phyloP scores from a whole-genome alignment of 2,329 filamentous ascomycete species.

The Cercospora zeae-maydis region DNA sequence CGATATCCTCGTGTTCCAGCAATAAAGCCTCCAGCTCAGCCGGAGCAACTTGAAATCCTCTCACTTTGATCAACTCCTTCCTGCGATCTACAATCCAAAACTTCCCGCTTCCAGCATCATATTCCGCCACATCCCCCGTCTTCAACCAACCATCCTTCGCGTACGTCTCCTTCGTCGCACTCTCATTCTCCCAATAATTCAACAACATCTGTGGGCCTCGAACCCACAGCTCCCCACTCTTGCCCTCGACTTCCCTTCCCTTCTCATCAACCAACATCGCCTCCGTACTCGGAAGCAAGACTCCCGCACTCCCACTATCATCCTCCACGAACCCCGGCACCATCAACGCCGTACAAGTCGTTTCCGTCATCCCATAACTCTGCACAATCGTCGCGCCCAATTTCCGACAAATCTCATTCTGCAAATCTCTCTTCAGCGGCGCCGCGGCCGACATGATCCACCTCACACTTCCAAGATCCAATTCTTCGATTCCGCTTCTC shows the following conservation, averaged over 20 bases:
- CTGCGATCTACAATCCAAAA: slow-evolving; percentile 38
- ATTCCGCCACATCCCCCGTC: slow-evolving; percentile 36
- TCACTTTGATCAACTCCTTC: slow-evolving; percentile 43
- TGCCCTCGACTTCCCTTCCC: slow-evolving; percentile 38
- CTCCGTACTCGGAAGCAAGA: slow-evolving; percentile 39
- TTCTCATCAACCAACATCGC: slow-evolving; percentile 41
- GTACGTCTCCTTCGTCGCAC: slow-evolving; percentile 38
- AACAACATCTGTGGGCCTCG: slow-evolving; percentile 71
- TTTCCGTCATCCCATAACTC: slow-evolving; percentile 74
- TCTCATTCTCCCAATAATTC: slow-evolving; percentile 67
- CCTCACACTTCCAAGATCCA: slow-evolving; percentile 45
- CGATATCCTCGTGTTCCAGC: slow-evolving; percentile 50
- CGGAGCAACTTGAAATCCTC: slow-evolving; percentile 36
- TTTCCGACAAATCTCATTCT: slow-evolving; percentile 13
- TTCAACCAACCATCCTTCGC: slow-evolving; percentile 39
- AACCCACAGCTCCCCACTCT: slow-evolving; percentile 70
- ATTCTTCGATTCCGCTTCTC: slow-evolving; percentile 61
- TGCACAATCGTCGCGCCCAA: slow-evolving; percentile 13
- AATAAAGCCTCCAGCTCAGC: slow-evolving; percentile 40
- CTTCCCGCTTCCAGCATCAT: slow-evolving; percentile 25
- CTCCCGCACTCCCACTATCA: slow-evolving; percentile 45
- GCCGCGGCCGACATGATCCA: slow-evolving; percentile 20
- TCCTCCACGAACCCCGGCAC: slow-evolving; percentile 49
- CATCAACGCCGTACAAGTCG: slow-evolving; percentile 68
- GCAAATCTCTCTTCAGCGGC: slow-evolving; percentile 13